A percentile compares a stretch with the other conserved stretches of the same genome.
Conservation (phyloP, 495 filamentous ascomycete species). For the Aspergillus bertholletiae region DNA sequence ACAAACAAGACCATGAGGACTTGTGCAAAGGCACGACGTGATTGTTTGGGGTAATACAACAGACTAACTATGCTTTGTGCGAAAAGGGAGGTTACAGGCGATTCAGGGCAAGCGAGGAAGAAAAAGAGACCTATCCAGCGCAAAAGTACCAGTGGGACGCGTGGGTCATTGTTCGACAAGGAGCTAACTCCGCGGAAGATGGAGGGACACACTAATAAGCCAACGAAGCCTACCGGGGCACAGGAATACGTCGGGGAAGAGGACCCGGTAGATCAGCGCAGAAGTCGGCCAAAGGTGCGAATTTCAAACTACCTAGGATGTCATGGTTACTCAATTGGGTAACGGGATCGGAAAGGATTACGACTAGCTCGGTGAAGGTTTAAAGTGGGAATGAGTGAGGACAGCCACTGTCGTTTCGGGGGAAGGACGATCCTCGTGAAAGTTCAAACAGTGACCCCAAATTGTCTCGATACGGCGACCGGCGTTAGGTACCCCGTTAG, state of each 20-base stretch:
- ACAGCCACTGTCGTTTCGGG: no score
- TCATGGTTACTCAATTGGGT: neutral
- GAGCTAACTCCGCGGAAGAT: slow-evolving; percentile 8
- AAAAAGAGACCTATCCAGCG: slow-evolving; percentile 5
- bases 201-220: slow-evolving; percentile 10
- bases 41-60: no score
- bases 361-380: neutral
- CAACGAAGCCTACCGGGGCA: slow-evolving; percentile 4
- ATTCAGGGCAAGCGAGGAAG: neutral
- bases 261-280: slow-evolving; percentile 22
- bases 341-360: slow-evolving; percentile 1
- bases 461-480: neutral
- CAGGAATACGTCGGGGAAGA: slow-evolving; percentile 15
- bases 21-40: no score
- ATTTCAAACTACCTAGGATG: slow-evolving; percentile 10
- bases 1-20: no score
- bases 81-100: neutral
- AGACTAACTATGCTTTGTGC: no score
- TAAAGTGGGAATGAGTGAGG: neutral
- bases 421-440: neutral
- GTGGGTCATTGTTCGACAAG: slow-evolving; percentile 2
- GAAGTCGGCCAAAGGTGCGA: slow-evolving; percentile 16
- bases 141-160: slow-evolving; percentile 6
- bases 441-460: neutral
- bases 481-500: neutral